A percentile compares a stretch with the other conserved stretches of the same genome.
Evolutionary conservation across 306 rosid species (phyloP).

Genomic region (Medicago ruthenica): DNA sequence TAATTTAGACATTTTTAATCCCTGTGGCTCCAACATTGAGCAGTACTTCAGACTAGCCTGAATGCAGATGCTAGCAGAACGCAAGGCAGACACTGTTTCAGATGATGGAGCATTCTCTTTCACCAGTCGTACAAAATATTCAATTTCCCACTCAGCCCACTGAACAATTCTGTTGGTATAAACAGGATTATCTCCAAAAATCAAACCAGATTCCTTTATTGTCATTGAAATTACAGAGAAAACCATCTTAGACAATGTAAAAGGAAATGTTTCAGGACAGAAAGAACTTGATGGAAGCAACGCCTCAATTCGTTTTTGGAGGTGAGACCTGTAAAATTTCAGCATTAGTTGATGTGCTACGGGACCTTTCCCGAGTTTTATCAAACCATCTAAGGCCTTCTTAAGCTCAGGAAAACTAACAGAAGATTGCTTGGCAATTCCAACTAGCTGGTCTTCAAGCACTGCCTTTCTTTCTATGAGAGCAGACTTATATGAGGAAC

Average conservation of each 20-base stretch:
- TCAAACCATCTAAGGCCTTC: constrained; percentile 71
- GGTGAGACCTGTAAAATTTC: constrained; percentile 66
- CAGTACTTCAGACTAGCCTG: constrained; percentile 91
- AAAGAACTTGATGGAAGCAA: constrained; percentile 84
- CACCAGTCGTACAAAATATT: constrained; percentile 82
- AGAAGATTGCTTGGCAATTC: constrained; percentile 72
- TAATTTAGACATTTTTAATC: constrained; percentile 85
- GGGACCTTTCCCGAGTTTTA: constrained; percentile 91
- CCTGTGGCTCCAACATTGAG: constrained; percentile 77
- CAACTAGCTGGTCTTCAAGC: constrained; percentile 74
- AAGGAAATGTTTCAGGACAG: constrained; percentile 84
- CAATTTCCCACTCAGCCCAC: constrained; percentile 99
- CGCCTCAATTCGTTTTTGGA: constrained; percentile 72
- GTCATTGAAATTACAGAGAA: constrained; percentile 78
- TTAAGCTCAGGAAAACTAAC: constrained; percentile 66
- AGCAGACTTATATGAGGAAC: constrained; percentile 61
- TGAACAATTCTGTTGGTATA: constrained; percentile 90
- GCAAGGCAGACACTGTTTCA: constrained; percentile 76
- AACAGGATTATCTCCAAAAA: constrained; percentile 92
- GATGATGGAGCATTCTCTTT: constrained; percentile 88
- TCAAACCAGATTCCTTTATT: constrained; percentile 73
- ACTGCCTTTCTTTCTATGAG: constrained; percentile 70
- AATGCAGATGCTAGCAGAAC: constrained; percentile 79
- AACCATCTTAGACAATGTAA: constrained; percentile 75
- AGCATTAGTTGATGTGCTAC: constrained; percentile 77